Percentiles rank a stretch among this genome's conserved stretches.
These are phyloP conservation scores for Ascochyta fabae DNA, from an alignment of 2,329 filamentous ascomycete genomes.

Conservation along the genomic window DNA sequence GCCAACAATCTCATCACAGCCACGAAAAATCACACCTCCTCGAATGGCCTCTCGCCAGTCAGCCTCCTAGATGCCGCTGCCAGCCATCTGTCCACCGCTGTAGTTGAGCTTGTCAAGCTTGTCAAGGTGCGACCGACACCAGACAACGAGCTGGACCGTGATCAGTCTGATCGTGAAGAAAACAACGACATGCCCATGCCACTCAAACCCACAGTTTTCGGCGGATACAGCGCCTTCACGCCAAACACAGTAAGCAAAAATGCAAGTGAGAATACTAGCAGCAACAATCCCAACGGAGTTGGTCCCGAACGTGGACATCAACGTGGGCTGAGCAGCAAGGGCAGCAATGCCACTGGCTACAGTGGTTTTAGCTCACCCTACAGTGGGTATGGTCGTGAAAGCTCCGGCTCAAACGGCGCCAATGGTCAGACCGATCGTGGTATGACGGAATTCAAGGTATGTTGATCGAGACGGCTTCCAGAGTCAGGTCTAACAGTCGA, in stretches of 20 bases:
- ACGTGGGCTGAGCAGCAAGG: conserved; percentile 38
- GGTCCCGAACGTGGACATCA: conserved; percentile 21
- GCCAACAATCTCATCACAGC: conserved; percentile 96
- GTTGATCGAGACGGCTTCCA: conserved; percentile 16
- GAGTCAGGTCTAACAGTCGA: conserved; percentile 18
- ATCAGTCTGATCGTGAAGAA: conserved; percentile 62
- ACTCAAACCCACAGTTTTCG: conserved; percentile 34
- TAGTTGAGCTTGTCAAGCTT: conserved; percentile 82
- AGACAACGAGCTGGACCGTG: conserved; percentile 76
- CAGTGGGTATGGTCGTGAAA: conserved; percentile 45
- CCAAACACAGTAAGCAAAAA: conserved; percentile 24
- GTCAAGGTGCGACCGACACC: conserved; percentile 85
- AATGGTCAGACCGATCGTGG: conserved; percentile 37
- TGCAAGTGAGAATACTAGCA: conserved; percentile 6
- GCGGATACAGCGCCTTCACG: conserved; percentile 22
- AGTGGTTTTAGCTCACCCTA: conserved; percentile 47
- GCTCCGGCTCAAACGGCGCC: conserved; percentile 34
- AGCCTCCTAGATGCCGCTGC: conserved; percentile 92
- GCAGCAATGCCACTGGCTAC: conserved; percentile 46
- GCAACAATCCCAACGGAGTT: conserved; percentile 3
- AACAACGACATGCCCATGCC: conserved; percentile 46
- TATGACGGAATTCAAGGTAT: conserved; percentile 67
- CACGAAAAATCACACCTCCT: conserved; percentile 85
- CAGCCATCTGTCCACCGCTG: conserved; percentile 82
- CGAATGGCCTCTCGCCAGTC: conserved; percentile 87